These are phyloP conservation scores for Raffaelea albimanens DNA, from an alignment of 2,329 filamentous ascomycete species.

Conservation along the genomic window DNA sequence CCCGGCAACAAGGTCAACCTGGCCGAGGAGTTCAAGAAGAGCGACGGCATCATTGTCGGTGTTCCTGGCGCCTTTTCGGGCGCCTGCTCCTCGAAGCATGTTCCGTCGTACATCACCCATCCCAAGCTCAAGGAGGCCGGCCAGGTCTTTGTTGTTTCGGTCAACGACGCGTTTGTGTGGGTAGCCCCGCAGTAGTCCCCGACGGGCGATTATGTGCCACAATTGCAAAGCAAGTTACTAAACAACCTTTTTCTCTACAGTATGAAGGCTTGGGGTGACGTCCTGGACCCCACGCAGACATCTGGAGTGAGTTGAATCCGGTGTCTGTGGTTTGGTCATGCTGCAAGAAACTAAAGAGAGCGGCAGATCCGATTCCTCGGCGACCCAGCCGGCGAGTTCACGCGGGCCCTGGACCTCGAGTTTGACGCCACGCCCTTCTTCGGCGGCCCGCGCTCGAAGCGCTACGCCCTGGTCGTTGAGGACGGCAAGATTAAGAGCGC, in stretches of 20 bases:
- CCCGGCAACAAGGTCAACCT: conserved; percentile 89
- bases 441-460: conserved; percentile 73
- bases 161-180: conserved; percentile 93
- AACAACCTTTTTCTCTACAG: conserved; percentile 29
- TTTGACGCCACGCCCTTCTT: conserved; percentile 77
- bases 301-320: conserved; percentile 57
- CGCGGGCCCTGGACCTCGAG: conserved; percentile 69
- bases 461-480: conserved; percentile 76
- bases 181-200: conserved; percentile 25
- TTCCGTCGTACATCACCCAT: conserved; percentile 80
- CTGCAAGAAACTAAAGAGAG: background rate
- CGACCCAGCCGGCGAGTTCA: conserved; percentile 72
- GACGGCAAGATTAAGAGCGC: conserved; percentile 75
- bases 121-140: conserved; percentile 70
- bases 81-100: conserved; percentile 53
- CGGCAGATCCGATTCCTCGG: conserved; percentile 76
- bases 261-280: conserved; percentile 81
- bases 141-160: conserved; percentile 78
- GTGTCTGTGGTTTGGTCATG: background rate
- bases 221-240: background rate
- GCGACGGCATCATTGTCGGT: conserved; percentile 74
- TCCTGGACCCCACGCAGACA: conserved; percentile 63
- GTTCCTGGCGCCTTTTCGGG: conserved; percentile 69
- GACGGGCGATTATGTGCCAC: no score
- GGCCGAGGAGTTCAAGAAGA: conserved; percentile 60